Base-by-base conservation (phyloP, 306 rosid species). In the Cyamopsis tetragonoloba region DNA sequence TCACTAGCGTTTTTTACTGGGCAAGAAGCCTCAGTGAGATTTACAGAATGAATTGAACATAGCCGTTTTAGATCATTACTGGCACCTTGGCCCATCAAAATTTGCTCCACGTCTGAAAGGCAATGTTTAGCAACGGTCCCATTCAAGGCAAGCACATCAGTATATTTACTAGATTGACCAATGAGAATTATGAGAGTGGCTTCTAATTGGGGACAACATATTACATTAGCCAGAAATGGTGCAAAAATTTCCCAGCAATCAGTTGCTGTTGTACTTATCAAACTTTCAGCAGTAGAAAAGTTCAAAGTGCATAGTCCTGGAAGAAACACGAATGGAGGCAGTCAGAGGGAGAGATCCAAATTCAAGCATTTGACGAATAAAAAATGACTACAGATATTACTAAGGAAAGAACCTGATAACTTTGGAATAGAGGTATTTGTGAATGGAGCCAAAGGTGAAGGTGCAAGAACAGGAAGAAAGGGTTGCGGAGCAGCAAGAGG, bases 201-300 rank as follows among this genome's bases (percentile, higher is more conserved):
- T 77, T 88, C 95, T 78, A 90, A 73, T 79, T 93, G 99, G 3
- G 99, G 99, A 83, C 99, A 93, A 57, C 99, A 93, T 22, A 90
- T 90, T 62, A 88, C 89, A 68, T 93, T 93, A 55, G 99, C 99
- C 78, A 86, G 80, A 66, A 74, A 62, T 27, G 96, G 88, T 2
- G 97, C 97, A 79, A 90, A 93, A 75, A 60, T 78, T 2, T 82
- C 84, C 86, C 91, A 93, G 73, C 99, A 93, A 77, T 93, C 99
- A 72, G 82, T 71, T 18, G 99, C 88, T 1, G 99, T 90, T 66
- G 57, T 46, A 55, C 83, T 79, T 84, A 90, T 86, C 88, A 93
- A 79, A 82, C 81, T 83, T 80, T 79, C 82, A 32, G 96, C 83
- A 67, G 85, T 82, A 44, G 87, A 83, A 78, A 93, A 93, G 82